Evolutionary conservation across 208 protist species (phyloP).

Genomic region (Leishmania amazonensis): DNA sequence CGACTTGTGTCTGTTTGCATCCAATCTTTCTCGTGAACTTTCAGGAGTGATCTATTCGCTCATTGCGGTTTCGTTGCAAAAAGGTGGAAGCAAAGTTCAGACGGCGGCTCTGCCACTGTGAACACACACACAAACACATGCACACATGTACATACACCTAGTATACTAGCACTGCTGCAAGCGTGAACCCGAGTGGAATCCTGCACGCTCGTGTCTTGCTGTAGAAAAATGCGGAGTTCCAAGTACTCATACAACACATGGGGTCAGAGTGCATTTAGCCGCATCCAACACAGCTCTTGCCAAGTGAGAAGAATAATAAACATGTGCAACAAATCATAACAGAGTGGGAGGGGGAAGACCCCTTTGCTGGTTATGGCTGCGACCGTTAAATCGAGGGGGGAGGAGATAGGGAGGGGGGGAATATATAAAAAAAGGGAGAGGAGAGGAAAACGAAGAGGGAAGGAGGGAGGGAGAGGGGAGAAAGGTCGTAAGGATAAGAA

Average conservation of each 20-base stretch:
- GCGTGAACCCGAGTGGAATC: not conserved
- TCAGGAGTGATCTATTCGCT: not conserved
- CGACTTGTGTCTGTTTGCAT: not conserved
- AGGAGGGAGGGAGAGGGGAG: not conserved
- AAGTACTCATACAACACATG: not conserved
- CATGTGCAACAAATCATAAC: not conserved
- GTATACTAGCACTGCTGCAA: not conserved
- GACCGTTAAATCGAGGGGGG: not conserved
- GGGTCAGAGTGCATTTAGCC: not conserved
- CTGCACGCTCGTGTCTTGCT: not conserved
- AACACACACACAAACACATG: not conserved
- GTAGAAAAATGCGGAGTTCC: not conserved
- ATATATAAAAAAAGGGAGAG: no score
- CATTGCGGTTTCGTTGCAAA: no score
- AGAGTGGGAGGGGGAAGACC: not conserved
- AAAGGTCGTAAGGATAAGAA: not conserved
- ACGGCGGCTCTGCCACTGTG: not conserved
- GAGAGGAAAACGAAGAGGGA: not conserved
- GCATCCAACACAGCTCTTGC: not conserved
- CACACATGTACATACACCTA: not conserved
- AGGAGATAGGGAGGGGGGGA: not conserved
- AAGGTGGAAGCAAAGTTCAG: not conserved
- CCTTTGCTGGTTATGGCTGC: not conserved
- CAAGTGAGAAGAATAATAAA: not conserved
- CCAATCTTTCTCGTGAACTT: not conserved